phyloP scores from a whole-genome alignment of 305 asterid genomes.

The Fraxinus xanthoxyloides region DNA sequence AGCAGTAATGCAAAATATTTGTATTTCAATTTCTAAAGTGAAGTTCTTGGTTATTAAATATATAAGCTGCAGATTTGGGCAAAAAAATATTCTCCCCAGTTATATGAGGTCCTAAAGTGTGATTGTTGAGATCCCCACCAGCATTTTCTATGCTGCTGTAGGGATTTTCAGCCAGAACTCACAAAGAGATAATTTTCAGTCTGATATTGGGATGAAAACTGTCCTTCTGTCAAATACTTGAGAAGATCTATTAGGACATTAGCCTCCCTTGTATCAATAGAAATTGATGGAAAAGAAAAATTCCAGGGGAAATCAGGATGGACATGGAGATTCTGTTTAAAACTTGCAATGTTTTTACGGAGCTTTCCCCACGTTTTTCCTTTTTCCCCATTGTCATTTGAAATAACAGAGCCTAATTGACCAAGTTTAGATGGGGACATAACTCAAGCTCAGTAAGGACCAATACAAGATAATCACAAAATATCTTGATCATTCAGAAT shows the following conservation, averaged over 20 bases:
- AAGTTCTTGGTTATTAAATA: background rate
- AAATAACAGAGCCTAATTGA: background rate
- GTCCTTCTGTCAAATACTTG: background rate
- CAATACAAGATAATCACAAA: slow-evolving; percentile 11
- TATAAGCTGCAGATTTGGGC: background rate
- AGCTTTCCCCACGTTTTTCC: background rate
- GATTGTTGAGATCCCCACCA: background rate
- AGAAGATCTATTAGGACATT: background rate
- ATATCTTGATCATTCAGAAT: slow-evolving; percentile 14
- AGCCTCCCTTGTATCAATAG: background rate
- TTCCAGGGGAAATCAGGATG: background rate
- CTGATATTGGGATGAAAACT: background rate
- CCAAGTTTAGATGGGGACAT: background rate
- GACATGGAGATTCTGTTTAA: background rate
- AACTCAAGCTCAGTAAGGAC: slow-evolving; percentile 12
- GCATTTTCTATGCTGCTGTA: background rate
- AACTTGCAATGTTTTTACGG: background rate
- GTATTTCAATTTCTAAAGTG: background rate
- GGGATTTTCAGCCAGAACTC: background rate
- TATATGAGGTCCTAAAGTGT: background rate
- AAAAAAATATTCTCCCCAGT: background rate
- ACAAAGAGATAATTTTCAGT: background rate
- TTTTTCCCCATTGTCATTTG: background rate
- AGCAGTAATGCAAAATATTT: background rate
- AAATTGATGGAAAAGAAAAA: background rate